These are phyloP conservation scores for Hypoxylon fuscum DNA, from an alignment of 495 filamentous ascomycete genomes.

Conservation along the genomic window DNA sequence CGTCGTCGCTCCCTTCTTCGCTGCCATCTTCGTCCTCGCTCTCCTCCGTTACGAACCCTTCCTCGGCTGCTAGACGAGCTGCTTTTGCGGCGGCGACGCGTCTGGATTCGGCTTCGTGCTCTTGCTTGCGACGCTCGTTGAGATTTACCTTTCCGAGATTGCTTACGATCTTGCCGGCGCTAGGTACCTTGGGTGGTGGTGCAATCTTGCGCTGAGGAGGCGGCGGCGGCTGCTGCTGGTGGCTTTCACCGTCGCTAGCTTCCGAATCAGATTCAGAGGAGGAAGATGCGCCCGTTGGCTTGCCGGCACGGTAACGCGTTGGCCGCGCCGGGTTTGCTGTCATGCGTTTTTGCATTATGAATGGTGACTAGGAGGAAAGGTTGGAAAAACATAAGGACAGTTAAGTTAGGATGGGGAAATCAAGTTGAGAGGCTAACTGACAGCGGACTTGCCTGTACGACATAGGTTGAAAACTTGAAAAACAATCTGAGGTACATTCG, in stretches of 20 bases:
- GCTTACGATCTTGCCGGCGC: constrained; percentile 65
- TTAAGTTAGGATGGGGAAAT: background rate
- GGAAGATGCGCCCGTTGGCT: constrained; percentile 72
- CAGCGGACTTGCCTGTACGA: too few relatives aligned
- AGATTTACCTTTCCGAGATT: constrained; percentile 75
- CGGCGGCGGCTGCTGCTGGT: constrained; percentile 31
- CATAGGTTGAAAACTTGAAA: too few relatives aligned
- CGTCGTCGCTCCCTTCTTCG: constrained; percentile 46
- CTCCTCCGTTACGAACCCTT: constrained; percentile 78
- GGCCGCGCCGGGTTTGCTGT: constrained; percentile 89
- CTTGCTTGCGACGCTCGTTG: constrained; percentile 54
- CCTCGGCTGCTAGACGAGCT: constrained; percentile 67
- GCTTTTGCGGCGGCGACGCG: constrained; percentile 52
- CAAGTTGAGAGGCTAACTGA: too few relatives aligned
- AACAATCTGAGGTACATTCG: too few relatives aligned
- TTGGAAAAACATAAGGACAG: background rate
- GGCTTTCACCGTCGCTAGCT: constrained; percentile 61
- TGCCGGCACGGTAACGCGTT: constrained; percentile 86
- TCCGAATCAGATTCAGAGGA: constrained; percentile 71
- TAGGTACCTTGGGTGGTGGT: constrained; percentile 66
- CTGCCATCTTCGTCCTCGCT: constrained; percentile 50
- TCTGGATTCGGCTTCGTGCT: constrained; percentile 50
- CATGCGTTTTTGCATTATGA: constrained; percentile 90
- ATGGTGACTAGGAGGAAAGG: background rate
- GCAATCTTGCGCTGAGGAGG: constrained; percentile 54